phyloP scores from a whole-genome alignment of 495 filamentous ascomycete species.

The Tuber aestivum region DNA sequence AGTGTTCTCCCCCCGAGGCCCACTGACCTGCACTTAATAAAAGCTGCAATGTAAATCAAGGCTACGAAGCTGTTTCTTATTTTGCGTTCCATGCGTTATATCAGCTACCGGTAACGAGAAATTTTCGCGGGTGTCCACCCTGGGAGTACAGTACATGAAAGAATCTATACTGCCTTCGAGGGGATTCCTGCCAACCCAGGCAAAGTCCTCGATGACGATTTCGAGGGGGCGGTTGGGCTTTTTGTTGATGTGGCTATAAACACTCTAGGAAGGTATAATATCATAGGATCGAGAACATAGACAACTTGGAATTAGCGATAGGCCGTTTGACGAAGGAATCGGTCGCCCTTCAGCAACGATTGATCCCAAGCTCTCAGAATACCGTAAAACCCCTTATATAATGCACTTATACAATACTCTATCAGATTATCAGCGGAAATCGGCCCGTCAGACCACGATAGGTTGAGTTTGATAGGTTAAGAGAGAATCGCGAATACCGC shows the following conservation, averaged over 20 bases:
- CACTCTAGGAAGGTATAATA: neutral
- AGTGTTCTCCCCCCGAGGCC: neutral
- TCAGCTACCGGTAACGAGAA: neutral
- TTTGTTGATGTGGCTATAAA: neutral
- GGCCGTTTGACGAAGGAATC: neutral
- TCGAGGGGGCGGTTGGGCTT: neutral
- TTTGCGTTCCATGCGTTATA: neutral
- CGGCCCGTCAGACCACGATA: too few species aligned
- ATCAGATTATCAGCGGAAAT: too few species aligned
- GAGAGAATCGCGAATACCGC: too few species aligned
- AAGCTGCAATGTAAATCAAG: neutral
- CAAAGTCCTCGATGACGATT: neutral
- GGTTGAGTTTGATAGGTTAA: too few species aligned
- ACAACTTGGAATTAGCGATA: neutral
- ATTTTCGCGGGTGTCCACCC: neutral
- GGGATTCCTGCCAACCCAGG: neutral
- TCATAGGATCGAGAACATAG: neutral
- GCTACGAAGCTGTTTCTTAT: neutral
- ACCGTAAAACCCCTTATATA: too few species aligned
- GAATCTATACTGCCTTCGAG: neutral
- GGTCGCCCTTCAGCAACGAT: neutral
- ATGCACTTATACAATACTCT: too few species aligned
- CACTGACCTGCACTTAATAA: too few species aligned
- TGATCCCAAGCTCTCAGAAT: neutral
- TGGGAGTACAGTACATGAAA: neutral